Base-by-base conservation (phyloP, 768 basidiomycete species). In the Mycena olivaceomarginata region DNA sequence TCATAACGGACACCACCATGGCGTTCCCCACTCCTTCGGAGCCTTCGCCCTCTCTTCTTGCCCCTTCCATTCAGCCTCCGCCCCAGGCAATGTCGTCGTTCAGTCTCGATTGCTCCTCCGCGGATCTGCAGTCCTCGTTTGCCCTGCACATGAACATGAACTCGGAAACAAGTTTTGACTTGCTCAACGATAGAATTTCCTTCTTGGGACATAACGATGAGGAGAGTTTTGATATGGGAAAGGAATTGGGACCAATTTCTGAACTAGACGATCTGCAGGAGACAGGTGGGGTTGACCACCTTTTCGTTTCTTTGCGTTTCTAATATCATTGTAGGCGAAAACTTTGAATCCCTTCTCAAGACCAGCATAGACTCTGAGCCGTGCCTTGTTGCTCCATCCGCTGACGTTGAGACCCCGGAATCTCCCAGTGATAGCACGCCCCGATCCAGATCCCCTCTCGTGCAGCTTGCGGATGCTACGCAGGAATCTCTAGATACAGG, bases 141-240 rank as follows among this genome's bases (percentile, higher is more conserved):
- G 88, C 88, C 16, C 69, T 90, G 40, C 89, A 91, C 53, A 82
- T 91, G 41, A 84, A 91, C 51, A 81, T 90, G 46, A 84, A 86
- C 69, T 87, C 86, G 20, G 84, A 86, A 43, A 89, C 85, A 46
- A 88, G 87, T 45, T 91, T 91, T 79, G 90, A 92, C 79, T 77
- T 92, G 46, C 79, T 92, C 70, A 91, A 90, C 72, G 91, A 91
- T 79, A 89, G 87, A 70, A 86, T 91, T 66, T 91, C 90, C 0
- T 89, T 91, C 76, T 85, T 90, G 74, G 84, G 81, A 40, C 77
- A 63, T 60, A 86, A 85, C 13, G 87, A 87, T 46, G 89, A 89
- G 60, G 84, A 86, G 46, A 87, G 87, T 76, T 88, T 88, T 70
- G 87, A 89, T 53, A 75, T 86, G 79, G 81, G 72, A 43, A 63